A percentile compares a stretch with the other conserved stretches of the same genome.
Evolutionary conservation across 257 asterid genomes (phyloP).

Genomic region (Penstemon davidsonii): DNA sequence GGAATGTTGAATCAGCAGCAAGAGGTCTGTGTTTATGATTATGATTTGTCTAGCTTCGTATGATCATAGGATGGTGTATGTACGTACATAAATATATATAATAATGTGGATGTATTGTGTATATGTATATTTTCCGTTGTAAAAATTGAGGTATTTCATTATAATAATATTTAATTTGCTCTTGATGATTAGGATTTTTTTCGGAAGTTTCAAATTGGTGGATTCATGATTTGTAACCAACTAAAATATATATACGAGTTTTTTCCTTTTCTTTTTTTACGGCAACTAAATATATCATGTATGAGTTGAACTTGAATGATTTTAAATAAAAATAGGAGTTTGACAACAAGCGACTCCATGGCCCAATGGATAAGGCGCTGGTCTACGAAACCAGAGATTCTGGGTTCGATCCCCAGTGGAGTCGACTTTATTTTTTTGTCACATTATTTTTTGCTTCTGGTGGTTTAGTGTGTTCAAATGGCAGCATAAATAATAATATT

Average conservation of each 20-base stretch:
- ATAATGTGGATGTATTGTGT: not conserved
- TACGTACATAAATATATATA: constrained; percentile 1
- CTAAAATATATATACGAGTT: too few species aligned
- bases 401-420: constrained; percentile 99
- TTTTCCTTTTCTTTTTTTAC: too few species aligned
- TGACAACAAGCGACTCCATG: constrained; percentile 40
- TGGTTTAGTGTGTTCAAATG: too few species aligned
- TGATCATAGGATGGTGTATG: constrained; percentile 2
- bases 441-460: too few species aligned
- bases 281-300: too few species aligned
- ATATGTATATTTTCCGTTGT: too few species aligned
- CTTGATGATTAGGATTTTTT: not conserved
- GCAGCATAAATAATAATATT: too few species aligned
- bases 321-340: too few species aligned
- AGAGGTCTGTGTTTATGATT: constrained; percentile 48
- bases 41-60: constrained; percentile 41
- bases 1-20: constrained; percentile 32
- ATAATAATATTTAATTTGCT: not conserved
- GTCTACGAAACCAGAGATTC: constrained; percentile 99
- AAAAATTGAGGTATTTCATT: not conserved
- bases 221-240: too few species aligned
- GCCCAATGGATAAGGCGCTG: constrained; percentile 99
- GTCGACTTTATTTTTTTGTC: constrained; percentile 37
- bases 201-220: too few species aligned
- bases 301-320: too few species aligned